Evolutionary conservation across 768 basidiomycete genomes (phyloP), one percentile per base, ranked within the genome.

Genomic region (Sporobolomyces phaffii): DNA sequence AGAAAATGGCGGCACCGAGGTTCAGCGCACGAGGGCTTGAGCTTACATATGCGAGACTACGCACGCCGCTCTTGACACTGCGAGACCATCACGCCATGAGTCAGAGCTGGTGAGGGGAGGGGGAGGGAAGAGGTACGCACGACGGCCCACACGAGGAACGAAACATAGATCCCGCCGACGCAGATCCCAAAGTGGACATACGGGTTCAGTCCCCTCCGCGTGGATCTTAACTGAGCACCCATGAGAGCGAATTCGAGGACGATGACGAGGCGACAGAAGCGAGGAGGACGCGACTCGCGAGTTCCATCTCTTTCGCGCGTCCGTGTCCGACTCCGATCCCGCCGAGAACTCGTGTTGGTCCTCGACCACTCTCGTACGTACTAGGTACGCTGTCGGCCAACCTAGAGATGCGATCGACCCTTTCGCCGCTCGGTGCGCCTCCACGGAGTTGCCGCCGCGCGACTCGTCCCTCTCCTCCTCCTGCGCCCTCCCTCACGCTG

Each of bases 151-250:
- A 88, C 88, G 72, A 97, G 81, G 77, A 96, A 97, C 83, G 91
- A 91, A 28, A 87, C 84, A 76, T 98, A 98, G 49, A 98, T 92
- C 60, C 93, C 93, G 13, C 82, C 78, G 17, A 91, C 83, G 77
- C 93, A 98, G 69, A 87, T 72, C 31, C 81, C 82, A 51, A 97
- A 44, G 17, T 69, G 61, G 0, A 51, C 58, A 18, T 64, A 31
- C 10, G 65, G 50, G 41, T 52, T 52, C 49, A 62, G 33, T 29
- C n/a, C 13, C 22, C 7, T 5, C 49, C 6, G 3, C 28, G 9
- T 5, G 5, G 13, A 4, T 4, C 13, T 31, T 54, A 31, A 18
- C n/a, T 49, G 36, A 9, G 43, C 26, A 14, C 34, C n/a, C 45
- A 41, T 52, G 33, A 36, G n/a, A n/a, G n/a, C n/a, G n/a, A n/a